phyloP scores from a whole-genome alignment of 2,329 filamentous ascomycete genomes.

The Davidsoniella australis region DNA sequence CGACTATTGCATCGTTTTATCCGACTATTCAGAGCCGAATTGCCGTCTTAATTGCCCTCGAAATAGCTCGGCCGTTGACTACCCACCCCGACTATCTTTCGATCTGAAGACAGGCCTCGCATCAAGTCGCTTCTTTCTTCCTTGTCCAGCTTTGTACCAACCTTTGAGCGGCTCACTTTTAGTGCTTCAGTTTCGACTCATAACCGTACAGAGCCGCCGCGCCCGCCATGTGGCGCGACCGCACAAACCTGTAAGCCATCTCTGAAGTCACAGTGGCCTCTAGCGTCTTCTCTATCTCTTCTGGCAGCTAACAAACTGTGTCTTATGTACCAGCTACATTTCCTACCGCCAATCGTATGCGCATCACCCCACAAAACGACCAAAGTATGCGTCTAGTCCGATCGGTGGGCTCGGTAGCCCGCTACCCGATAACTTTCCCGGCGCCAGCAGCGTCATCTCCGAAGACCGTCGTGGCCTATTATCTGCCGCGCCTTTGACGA shows the following conservation, averaged over 20 bases:
- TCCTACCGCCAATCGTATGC: slow-evolving; percentile 98
- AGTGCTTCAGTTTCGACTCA: too few species aligned
- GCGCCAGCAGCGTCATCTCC: slow-evolving; percentile 23
- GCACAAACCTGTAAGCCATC: slow-evolving; percentile 74
- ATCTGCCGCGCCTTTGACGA: slow-evolving; percentile 59
- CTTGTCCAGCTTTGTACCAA: background rate
- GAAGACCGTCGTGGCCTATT: slow-evolving; percentile 63
- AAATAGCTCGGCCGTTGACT: background rate
- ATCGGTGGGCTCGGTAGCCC: slow-evolving; percentile 33
- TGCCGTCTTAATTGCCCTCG: background rate
- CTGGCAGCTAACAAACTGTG: slow-evolving; percentile 1
- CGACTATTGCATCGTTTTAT: too few species aligned
- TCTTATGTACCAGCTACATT: slow-evolving; percentile 52
- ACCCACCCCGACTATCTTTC: background rate
- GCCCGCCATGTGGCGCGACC: slow-evolving; percentile 93
- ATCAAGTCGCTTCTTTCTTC: background rate
- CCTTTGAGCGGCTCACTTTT: too few species aligned
- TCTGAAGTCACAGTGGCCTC: slow-evolving; percentile 1
- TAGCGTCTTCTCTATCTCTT: background rate
- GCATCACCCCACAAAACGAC: slow-evolving; percentile 80
- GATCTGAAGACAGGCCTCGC: background rate
- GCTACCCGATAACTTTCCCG: slow-evolving; percentile 42
- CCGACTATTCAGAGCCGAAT: background rate
- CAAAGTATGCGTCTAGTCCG: slow-evolving; percentile 39
- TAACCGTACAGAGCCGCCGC: slow-evolving; percentile 13